A percentile compares a stretch with the other conserved stretches of the same genome.
phyloP scores from a whole-genome alignment of 1,284 basidiomycete genomes.

The Irpex sp. region DNA sequence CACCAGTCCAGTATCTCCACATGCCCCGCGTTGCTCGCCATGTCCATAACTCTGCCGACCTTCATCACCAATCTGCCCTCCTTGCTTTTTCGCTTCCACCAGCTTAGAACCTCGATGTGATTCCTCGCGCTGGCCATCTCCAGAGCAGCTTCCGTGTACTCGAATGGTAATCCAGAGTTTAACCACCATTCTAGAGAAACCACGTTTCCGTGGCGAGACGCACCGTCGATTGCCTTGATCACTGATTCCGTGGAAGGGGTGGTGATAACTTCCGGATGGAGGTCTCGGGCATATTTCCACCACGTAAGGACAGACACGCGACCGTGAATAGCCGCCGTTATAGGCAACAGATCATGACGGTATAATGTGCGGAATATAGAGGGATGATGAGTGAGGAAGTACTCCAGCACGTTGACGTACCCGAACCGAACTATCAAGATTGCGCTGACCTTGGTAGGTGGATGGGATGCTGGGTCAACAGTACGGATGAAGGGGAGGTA shows the following conservation, averaged over 20 bases:
- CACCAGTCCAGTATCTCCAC: constrained; percentile 79
- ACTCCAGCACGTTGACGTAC: constrained; percentile 72
- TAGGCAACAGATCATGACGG: constrained; percentile 64
- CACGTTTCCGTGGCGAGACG: constrained; percentile 68
- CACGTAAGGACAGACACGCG: constrained; percentile 71
- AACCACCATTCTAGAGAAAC: constrained; percentile 73
- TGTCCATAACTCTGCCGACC: constrained; percentile 78
- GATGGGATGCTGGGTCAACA: constrained; percentile 46
- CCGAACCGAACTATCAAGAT: constrained; percentile 66
- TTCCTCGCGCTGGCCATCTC: constrained; percentile 74
- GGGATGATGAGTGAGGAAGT: constrained; percentile 60
- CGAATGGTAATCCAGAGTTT: constrained; percentile 49
- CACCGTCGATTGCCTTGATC: constrained; percentile 63
- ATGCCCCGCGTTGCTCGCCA: constrained; percentile 70
- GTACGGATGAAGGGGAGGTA: constrained; percentile 56
- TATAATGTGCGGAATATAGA: constrained; percentile 59
- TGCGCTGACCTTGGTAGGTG: constrained; percentile 67
- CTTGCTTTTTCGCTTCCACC: constrained; percentile 57
- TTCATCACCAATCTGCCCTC: constrained; percentile 53
- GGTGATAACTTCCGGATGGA: constrained; percentile 52
- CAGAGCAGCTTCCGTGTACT: constrained; percentile 73
- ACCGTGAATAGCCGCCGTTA: constrained; percentile 69
- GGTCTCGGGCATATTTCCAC: constrained; percentile 69
- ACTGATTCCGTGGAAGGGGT: constrained; percentile 48
- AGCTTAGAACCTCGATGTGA: constrained; percentile 67